Base-by-base conservation (phyloP, 192 early-diverging fungal genomes). In the Dimargaris xerosporica region DNA sequence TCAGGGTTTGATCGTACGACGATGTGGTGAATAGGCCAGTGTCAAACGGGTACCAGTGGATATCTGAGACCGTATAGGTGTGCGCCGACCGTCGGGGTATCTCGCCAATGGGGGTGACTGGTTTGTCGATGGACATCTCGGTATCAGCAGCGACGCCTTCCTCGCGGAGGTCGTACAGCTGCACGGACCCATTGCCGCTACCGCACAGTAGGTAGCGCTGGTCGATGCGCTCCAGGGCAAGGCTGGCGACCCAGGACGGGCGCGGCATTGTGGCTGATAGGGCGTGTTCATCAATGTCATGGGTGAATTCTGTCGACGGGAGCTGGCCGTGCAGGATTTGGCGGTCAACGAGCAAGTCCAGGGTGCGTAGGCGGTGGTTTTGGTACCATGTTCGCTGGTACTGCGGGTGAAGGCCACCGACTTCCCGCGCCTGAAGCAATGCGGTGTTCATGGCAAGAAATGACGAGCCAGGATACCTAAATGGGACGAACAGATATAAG, bases 21-120 rank as follows among this genome's bases (percentile, higher is more conserved):
- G 81, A 80, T 1, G 82, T 85, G 0, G 84, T 82, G 69, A 93
- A 93, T 75, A 93, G 78, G 42, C 90, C 91, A 17, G 80, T 84
- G 69, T 93, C 90, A 47, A 81, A 75, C 4, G 88, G 84, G 65
- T 87, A 93, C 93, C 93, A 96, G 4, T 73, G 69, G 0, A 90
- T 75, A 45, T 74, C 74, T 5, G 90, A 82, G 3, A 95, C 74
- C 7, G 78, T 75, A 60, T 78, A 84, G 39, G 71, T 64, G 71
- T 95, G 90, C 4, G 81, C 75, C 6, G 51, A 44, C 1, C 64
- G 67, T 44, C 72, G 62, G 5, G 68, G 45, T 23, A 66, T 50
- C 9, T 65, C 62, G 2, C 42, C 67, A 23, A 54, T 23, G 5
- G 72, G 46, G 1, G 64, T 52, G 44, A 76, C 69, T 10, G 63